These are phyloP conservation scores for Alisma plantagoaquatica DNA, from an alignment of 106 monocot species.

Conservation along the genomic window DNA sequence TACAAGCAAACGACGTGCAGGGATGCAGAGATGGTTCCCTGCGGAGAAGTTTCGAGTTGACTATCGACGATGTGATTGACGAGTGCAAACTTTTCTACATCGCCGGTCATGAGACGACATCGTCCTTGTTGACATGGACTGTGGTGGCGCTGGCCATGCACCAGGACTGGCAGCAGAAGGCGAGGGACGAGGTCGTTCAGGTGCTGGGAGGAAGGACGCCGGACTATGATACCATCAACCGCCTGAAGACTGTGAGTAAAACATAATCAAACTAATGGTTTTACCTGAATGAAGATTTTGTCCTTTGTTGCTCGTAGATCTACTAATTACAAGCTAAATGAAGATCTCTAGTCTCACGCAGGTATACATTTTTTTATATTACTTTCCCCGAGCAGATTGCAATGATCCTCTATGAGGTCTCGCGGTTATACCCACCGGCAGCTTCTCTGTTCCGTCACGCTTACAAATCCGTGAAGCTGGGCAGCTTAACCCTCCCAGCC, in stretches of 20 bases:
- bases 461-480: slow-evolving; percentile 70
- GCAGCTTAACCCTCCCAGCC: slow-evolving; percentile 59
- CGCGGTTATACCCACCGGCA: slow-evolving; percentile 77
- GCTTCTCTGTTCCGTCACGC: slow-evolving; percentile 66
- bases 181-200: slow-evolving; percentile 49
- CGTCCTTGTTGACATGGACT: slow-evolving; percentile 81
- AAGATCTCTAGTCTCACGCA: too few relatives aligned
- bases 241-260: slow-evolving; percentile 53
- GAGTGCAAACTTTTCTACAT: slow-evolving; percentile 97
- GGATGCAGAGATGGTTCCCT: slow-evolving; percentile 49
- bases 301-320: too few relatives aligned
- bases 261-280: too few relatives aligned
- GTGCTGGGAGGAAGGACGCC: slow-evolving; percentile 33
- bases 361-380: not conserved
- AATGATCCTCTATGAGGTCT: slow-evolving; percentile 87
- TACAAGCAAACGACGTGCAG: slow-evolving; percentile 33
- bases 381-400: slow-evolving; percentile 30
- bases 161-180: slow-evolving; percentile 70
- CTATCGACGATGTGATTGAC: slow-evolving; percentile 62
- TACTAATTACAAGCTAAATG: too few relatives aligned
- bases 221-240: slow-evolving; percentile 42
- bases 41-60: slow-evolving; percentile 29
- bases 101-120: slow-evolving; percentile 82
- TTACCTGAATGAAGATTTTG: not conserved
- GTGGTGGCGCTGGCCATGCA: slow-evolving; percentile 88